Evolutionary conservation across 768 basidiomycete species (phyloP), one percentile per base, ranked within the genome.

Genomic region (Guyanaporus albipodus): DNA sequence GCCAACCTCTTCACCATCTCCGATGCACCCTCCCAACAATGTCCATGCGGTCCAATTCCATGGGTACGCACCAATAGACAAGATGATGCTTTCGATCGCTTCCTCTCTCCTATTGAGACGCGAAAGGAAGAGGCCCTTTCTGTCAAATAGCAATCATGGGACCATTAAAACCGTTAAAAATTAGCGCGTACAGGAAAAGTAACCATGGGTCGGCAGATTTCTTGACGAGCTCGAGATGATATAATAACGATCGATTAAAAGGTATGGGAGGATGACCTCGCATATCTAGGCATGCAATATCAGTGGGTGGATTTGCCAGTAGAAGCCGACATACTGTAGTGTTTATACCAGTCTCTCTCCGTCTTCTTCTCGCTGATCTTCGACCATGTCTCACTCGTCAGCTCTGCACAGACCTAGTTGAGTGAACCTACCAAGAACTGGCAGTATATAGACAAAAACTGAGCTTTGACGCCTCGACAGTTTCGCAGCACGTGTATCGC

Each of bases 21-120:
- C 78, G 26, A 93, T 76, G 60, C 88, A 87, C 43, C 80, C 81
- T 3, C 78, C 77, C n/a, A 98, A 72, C 34, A 91, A 75, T 8
- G 78, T 70, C 93, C 93, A 98, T n/a, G 82, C 73, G 22, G 88
- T 87, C 93, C 94, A 98, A 61, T 97, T 97, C 83, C 90, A 97
- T 11, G 88, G 85, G 58, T 84, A 90, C 6, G 75, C 75, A 29
- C 76, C 74, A 34, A 95, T 83, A 11, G 91, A 93, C 27, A 80
- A 67, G 15, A 96, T 71, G 12, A 81, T 78, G 54, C 73, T 77
- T 61, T 94, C 91, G 11, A 95, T 87, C 2, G 95, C 91, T 60
- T 91, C 87, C 49, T 90, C 83, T 21, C 91, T 78, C 49, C 87
- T 76, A 38, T 81, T 80, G 39, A 94, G 70, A 11, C 90, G 83